Percentiles rank a stretch among this genome's conserved stretches.
Conservation (phyloP, 176 grass and related monocot genomes). For the Rhynchospora tenuis region DNA sequence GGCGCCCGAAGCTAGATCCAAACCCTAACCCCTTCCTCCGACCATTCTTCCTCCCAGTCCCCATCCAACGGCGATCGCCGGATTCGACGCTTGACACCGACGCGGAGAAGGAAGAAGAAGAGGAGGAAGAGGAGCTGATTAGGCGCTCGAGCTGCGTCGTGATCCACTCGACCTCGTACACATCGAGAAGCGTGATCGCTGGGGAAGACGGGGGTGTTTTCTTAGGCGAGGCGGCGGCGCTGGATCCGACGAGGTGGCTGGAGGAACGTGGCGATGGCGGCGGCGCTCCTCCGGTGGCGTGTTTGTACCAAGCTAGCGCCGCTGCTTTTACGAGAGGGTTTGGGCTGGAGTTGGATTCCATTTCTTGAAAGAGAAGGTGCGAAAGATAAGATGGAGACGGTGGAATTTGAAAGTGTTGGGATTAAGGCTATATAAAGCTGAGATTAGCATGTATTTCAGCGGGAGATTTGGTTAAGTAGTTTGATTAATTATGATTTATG, state of each 20-base stretch:
- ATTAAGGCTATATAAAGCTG: background rate
- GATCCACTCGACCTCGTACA: constrained; percentile 74
- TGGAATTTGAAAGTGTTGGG: background rate
- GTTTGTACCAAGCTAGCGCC: background rate
- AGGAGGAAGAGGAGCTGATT: constrained; percentile 12
- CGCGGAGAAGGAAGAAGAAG: background rate
- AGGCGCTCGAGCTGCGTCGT: constrained; percentile 47
- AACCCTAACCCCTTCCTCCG: background rate
- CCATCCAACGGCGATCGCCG: background rate
- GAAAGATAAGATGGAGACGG: background rate
- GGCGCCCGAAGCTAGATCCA: constrained; percentile 21
- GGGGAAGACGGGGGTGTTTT: background rate
- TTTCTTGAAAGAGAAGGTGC: background rate
- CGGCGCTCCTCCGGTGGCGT: background rate
- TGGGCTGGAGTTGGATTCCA: constrained; percentile 10
- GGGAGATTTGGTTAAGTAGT: background rate
- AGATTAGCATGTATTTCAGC: background rate
- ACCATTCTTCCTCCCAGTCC: background rate
- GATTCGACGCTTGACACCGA: background rate
- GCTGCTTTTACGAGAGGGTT: background rate
- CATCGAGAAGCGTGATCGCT: constrained; percentile 55
- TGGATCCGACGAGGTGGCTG: background rate
- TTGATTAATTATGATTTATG: background rate
- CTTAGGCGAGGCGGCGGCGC: background rate
- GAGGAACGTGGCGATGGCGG: background rate